phyloP scores from a whole-genome alignment of 768 basidiomycete species.

The Pilatotrama ljubarskyi region DNA sequence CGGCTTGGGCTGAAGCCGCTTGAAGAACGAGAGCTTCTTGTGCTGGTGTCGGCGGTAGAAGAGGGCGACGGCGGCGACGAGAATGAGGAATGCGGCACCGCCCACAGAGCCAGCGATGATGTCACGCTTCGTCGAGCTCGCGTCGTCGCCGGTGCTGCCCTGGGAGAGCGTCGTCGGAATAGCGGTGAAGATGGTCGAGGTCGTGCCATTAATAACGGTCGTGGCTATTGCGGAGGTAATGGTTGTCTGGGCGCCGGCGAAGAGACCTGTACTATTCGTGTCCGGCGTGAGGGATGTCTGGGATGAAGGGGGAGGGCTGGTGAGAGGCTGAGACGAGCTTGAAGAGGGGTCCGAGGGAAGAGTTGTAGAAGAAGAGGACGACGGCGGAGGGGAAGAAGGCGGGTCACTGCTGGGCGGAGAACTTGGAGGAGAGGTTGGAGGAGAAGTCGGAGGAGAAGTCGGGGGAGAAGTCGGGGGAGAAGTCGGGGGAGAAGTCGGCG shows the following conservation, averaged over 20 bases:
- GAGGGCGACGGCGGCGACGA: conserved; percentile 30
- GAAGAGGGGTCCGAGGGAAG: background rate
- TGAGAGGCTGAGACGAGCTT: background rate
- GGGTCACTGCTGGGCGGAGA: background rate
- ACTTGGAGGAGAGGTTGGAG: conserved; percentile 12
- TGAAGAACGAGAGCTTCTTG: conserved; percentile 31
- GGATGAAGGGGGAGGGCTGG: background rate
- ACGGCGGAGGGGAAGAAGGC: background rate
- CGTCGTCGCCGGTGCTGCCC: background rate
- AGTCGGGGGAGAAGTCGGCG: background rate
- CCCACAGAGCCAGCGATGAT: conserved; percentile 35
- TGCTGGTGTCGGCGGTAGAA: conserved; percentile 33
- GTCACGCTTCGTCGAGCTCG: conserved; percentile 22
- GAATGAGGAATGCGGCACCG: conserved; percentile 27
- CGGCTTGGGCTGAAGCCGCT: conserved; percentile 19
- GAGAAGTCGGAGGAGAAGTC: conserved; percentile 2
- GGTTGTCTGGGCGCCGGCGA: conserved; percentile 6
- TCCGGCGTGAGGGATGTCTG: background rate
- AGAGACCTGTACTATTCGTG: background rate
- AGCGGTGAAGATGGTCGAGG: conserved; percentile 21
- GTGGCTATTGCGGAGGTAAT: conserved; percentile 21
- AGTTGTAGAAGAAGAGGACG: background rate
- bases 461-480: background rate
- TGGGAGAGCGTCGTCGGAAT: conserved; percentile 26
- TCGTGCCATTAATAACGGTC: conserved; percentile 17